A percentile compares a stretch with the other conserved stretches of the same genome.
These are phyloP conservation scores for Suillus weaverae DNA, from an alignment of 768 basidiomycete genomes.

Conservation along the genomic window DNA sequence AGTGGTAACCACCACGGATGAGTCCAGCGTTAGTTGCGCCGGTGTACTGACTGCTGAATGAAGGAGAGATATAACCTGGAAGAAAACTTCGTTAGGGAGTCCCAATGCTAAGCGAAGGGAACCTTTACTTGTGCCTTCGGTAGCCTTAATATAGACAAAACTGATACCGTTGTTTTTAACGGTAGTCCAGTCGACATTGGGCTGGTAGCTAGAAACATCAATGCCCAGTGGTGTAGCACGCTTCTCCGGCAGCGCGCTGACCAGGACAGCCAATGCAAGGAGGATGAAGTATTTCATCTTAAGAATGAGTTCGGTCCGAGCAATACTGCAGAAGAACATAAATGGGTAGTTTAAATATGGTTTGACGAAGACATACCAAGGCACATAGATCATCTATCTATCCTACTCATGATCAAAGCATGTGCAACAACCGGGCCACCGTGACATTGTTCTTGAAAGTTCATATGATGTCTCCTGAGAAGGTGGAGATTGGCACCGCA, in stretches of 20 bases:
- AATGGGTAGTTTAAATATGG: constrained; percentile 13
- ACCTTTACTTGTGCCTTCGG: constrained; percentile 54
- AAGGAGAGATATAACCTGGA: constrained; percentile 24
- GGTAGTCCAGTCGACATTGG: constrained; percentile 49
- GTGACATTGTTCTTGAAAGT: constrained; percentile 2
- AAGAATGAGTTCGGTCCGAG: neutral
- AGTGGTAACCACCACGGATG: constrained; percentile 63
- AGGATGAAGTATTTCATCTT: constrained; percentile 22
- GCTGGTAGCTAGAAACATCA: constrained; percentile 55
- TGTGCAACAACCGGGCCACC: constrained; percentile 12
- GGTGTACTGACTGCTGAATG: constrained; percentile 49
- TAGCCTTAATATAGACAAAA: constrained; percentile 69
- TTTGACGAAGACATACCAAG: neutral
- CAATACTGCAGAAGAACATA: neutral
- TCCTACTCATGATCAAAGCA: constrained; percentile 14
- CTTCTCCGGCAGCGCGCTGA: constrained; percentile 19
- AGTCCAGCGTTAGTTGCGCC: constrained; percentile 56
- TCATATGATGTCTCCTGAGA: neutral
- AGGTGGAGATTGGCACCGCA: neutral
- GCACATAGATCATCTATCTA: neutral
- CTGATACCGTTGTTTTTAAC: constrained; percentile 51
- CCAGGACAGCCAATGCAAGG: constrained; percentile 18
- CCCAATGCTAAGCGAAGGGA: neutral
- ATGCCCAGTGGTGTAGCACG: constrained; percentile 49
- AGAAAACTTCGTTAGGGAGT: neutral